A percentile compares a stretch with the other conserved stretches of the same genome.
These are phyloP conservation scores for Synchytrium microbalum DNA, from an alignment of 371 early-diverging fungal genomes.

Conservation along the genomic window DNA sequence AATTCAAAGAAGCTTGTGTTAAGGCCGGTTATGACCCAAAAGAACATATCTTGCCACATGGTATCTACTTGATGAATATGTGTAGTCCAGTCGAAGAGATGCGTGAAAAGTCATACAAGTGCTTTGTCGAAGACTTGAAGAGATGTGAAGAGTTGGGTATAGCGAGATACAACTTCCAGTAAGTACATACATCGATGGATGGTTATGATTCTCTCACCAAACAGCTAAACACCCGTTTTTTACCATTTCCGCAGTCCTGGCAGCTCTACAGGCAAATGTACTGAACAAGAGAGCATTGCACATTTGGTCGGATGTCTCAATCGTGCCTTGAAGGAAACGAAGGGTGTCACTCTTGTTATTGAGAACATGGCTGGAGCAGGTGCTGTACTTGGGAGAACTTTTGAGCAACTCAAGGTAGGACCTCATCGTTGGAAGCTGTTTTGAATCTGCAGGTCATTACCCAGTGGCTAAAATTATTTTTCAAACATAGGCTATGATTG, in stretches of 20 bases:
- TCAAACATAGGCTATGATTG: constrained; percentile 48
- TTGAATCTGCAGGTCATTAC: too few relatives aligned
- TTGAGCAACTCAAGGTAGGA: constrained; percentile 49
- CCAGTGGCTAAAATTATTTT: too few relatives aligned
- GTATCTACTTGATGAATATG: constrained; percentile 58
- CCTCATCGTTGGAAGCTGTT: too few relatives aligned
- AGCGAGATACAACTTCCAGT: constrained; percentile 53
- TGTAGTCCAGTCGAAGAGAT: constrained; percentile 46
- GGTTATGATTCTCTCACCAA: too few relatives aligned
- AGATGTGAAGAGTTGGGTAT: constrained; percentile 51
- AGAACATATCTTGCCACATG: constrained; percentile 53
- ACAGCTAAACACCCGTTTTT: neutral
- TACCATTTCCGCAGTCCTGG: too few relatives aligned
- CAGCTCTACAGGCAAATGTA: constrained; percentile 29
- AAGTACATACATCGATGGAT: too few relatives aligned
- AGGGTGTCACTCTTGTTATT: constrained; percentile 40
- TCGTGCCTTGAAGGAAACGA: constrained; percentile 34
- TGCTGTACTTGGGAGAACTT: constrained; percentile 43
- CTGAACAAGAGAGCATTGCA: constrained; percentile 29
- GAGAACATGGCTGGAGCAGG: constrained; percentile 71
- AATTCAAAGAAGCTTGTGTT: constrained; percentile 20
- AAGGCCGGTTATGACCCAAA: constrained; percentile 16
- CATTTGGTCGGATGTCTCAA: constrained; percentile 48
- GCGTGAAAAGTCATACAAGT: constrained; percentile 31
- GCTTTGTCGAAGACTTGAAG: constrained; percentile 51